A percentile compares a stretch with the other conserved stretches of the same genome.
phyloP scores from a whole-genome alignment of 257 asterid species.

The Solanum pinnatisectum region DNA sequence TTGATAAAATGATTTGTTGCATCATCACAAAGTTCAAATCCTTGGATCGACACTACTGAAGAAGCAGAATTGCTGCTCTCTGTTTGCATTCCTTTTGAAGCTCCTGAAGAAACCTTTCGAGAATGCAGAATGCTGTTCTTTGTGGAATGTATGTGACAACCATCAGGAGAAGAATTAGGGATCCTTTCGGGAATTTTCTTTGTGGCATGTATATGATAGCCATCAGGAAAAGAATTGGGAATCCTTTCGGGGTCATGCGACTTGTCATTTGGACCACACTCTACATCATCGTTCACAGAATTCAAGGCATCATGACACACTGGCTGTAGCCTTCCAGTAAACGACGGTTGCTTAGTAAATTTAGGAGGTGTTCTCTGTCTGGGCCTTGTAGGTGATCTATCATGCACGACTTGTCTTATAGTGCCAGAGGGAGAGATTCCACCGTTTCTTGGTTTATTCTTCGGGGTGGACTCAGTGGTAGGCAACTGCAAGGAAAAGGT shows the following conservation, averaged over 20 bases:
- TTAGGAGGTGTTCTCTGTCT: conserved; percentile 63
- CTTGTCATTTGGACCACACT: conserved; percentile 17
- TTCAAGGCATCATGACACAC: conserved; percentile 31
- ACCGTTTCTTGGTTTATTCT: conserved; percentile 59
- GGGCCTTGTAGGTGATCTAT: conserved; percentile 33
- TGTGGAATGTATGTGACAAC: conserved; percentile 14
- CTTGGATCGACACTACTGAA: conserved; percentile 66
- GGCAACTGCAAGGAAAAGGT: conserved; percentile 40
- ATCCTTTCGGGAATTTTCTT: conserved; percentile 22
- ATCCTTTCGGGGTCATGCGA: conserved; percentile 19
- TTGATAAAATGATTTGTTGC: conserved; percentile 27
- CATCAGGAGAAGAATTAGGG: conserved; percentile 18
- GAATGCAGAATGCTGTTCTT: conserved; percentile 28
- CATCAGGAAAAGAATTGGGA: conserved; percentile 16
- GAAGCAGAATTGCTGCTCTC: conserved; percentile 76
- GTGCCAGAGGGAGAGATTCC: conserved; percentile 46
- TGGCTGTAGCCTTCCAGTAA: conserved; percentile 41
- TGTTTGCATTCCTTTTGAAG: conserved; percentile 40
- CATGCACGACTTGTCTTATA: conserved; percentile 37
- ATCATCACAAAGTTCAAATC: conserved; percentile 64
- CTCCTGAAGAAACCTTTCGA: conserved; percentile 22
- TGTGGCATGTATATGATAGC: conserved; percentile 13
- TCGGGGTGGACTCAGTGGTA: conserved; percentile 47
- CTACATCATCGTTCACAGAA: conserved; percentile 12
- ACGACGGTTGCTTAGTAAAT: conserved; percentile 38